Evolutionary conservation across 805 yeast species (phyloP), one percentile per base, ranked within the genome.

Genomic region (Saturnispora saitoi): DNA sequence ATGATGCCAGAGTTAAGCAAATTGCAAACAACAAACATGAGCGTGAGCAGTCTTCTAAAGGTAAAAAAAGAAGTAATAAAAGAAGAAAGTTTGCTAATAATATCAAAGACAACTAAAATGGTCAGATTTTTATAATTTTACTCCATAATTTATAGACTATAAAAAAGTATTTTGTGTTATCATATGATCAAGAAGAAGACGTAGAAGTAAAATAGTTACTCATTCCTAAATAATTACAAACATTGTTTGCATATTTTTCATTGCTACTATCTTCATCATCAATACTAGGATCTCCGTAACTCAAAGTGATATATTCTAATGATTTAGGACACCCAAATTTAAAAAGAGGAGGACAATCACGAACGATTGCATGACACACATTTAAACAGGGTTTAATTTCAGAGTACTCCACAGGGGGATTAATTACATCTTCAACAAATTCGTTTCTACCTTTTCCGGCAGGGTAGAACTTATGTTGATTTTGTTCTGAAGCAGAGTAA

Each of bases 351-450:
- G 96, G 96, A 62, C 99, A 91, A 61, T 85, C 84, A 44, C 87
- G 73, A 2, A 83, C 93, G 7, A 93, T 77, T 5, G 80, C 75
- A 52, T 85, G 71, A 64, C 98, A 93, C 53, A 83, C 75, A 58
- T 85, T 81, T 44, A 83, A 73, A 61, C 99, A 91, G 0, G 99
- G 99, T 49, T 87, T 63, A 3, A 93, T 74, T 65, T 91, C 99
- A 56, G 72, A 81, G 64, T 90, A 91, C 24, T 65, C 60, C 11
- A 65, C 58, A 4, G 74, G 71, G 0, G 89, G 86, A 4, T 75
- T 70, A 29, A 83, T 68, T 1, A 75, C 59, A 3, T 63, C 53
- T 54, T 80, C 75, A 36, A 91, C 71, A 53, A 75, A 77, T 4
- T 67, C 66, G 56, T 76, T 86, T 53, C 99, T 72, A 10, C 86